phyloP scores from a whole-genome alignment of 1,284 basidiomycete species.

The Cystobasidium sp. region DNA sequence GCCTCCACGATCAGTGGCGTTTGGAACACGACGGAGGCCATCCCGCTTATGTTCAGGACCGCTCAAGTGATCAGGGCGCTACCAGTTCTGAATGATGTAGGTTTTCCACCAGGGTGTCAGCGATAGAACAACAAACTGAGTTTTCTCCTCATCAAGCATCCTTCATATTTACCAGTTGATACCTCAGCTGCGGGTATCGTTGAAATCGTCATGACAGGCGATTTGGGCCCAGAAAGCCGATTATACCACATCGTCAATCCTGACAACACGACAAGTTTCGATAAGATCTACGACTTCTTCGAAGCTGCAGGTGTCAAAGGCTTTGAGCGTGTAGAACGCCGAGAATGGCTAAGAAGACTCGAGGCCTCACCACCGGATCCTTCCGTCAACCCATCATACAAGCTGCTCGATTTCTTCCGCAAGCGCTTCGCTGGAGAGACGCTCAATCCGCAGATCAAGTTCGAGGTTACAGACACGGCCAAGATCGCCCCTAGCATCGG shows the following conservation, averaged over 20 bases:
- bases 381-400: slow-evolving; percentile 41
- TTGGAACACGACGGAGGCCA: slow-evolving; percentile 68
- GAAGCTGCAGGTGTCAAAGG: slow-evolving; percentile 65
- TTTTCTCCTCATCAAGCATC: slow-evolving; percentile 51
- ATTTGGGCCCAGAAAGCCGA: slow-evolving; percentile 18
- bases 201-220: slow-evolving; percentile 59
- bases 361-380: slow-evolving; percentile 47
- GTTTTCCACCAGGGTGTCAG: neutral
- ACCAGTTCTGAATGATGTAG: slow-evolving; percentile 58
- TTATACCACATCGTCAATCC: slow-evolving; percentile 47
- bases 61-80: slow-evolving; percentile 61
- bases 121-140: neutral
- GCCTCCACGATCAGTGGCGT: slow-evolving; percentile 60
- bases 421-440: slow-evolving; percentile 18
- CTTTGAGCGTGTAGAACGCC: slow-evolving; percentile 74
- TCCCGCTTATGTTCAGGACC: slow-evolving; percentile 59
- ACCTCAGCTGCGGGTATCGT: slow-evolving; percentile 63
- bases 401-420: slow-evolving; percentile 43
- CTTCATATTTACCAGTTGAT: slow-evolving; percentile 67
- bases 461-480: neutral
- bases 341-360: slow-evolving; percentile 63
- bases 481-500: slow-evolving; percentile 35
- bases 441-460: slow-evolving; percentile 5
- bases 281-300: slow-evolving; percentile 69
- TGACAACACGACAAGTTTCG: slow-evolving; percentile 53